Evolutionary conservation across 371 early-diverging fungal species (phyloP).

Genomic region (Mortierella sp.): DNA sequence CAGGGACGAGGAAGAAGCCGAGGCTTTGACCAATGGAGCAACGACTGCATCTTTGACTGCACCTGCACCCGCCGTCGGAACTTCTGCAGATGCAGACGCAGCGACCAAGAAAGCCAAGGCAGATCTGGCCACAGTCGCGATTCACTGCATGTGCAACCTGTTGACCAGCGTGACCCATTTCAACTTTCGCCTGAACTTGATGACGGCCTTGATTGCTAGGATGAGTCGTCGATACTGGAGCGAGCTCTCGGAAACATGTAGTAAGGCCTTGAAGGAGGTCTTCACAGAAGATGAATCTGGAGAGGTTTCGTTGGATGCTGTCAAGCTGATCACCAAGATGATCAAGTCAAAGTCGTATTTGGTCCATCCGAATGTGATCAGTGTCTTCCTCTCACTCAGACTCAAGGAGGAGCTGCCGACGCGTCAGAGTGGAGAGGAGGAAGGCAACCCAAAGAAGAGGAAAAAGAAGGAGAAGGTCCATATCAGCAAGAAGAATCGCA

Average conservation of each 20-base stretch:
- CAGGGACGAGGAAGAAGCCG: slow-evolving; percentile 47
- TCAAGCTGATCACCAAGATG: slow-evolving; percentile 84
- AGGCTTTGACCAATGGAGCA: no score
- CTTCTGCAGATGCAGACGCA: slow-evolving; percentile 32
- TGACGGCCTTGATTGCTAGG: slow-evolving; percentile 81
- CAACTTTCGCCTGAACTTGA: slow-evolving; percentile 90
- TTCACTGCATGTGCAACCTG: slow-evolving; percentile 82
- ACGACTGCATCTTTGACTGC: slow-evolving; percentile 43
- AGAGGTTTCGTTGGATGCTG: slow-evolving; percentile 85
- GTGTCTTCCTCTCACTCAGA: slow-evolving; percentile 76
- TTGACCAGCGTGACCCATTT: slow-evolving; percentile 87
- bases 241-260: slow-evolving; percentile 75
- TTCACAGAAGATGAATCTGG: slow-evolving; percentile 90
- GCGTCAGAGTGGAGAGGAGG: slow-evolving; percentile 57
- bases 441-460: slow-evolving; percentile 58
- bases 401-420: slow-evolving; percentile 82
- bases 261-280: slow-evolving; percentile 78
- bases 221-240: slow-evolving; percentile 63
- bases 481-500: slow-evolving; percentile 79
- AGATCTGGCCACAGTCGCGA: slow-evolving; percentile 66
- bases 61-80: slow-evolving; percentile 40
- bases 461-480: slow-evolving; percentile 74
- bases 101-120: slow-evolving; percentile 57
- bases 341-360: slow-evolving; percentile 84
- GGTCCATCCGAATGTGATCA: slow-evolving; percentile 70